Base-by-base conservation (phyloP, 1,284 basidiomycete genomes). In the Hemileia vastatrix region DNA sequence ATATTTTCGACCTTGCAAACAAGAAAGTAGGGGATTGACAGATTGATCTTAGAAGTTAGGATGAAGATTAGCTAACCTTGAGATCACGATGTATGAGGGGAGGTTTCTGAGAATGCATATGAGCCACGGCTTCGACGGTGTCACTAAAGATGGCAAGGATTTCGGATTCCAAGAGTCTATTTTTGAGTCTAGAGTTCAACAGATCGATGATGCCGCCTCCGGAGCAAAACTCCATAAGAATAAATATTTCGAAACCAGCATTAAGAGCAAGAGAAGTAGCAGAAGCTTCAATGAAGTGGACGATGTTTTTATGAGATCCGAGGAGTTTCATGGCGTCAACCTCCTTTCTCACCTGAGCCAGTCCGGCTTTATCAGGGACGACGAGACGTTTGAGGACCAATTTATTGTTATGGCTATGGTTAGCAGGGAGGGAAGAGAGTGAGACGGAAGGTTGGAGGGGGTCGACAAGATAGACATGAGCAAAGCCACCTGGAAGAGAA, bases 141-240 rank as follows among this genome's bases (percentile, higher is more conserved):
- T 75, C 73, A 40, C 66, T 67, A 76, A 99, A 98, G 73, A 99
- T 97, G 76, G 92, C 90, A 54, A 99, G 82, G 71, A 99, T 97
- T 77, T 99, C 95, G 27, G 85, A 82, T 77, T 98, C 95, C 1
- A 89, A 90, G 51, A 98, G 81, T 23, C 95, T 84, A 76, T 97
- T 90, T 55, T 93, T 84, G 44, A 98, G 81, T 54, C 94, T 83
- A 69, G 92, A 85, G 77, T 99, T 99, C 86, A 99, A 90, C 84
- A 98, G 90, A 78, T 98, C 95, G 77, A 99, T 97, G 70, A 98
- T 95, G 44, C 95, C 95, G 24, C 95, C 95, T 49, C 92, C 85
- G 6, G 83, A 71, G 76, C 92, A 96, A 77, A 86, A 96, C 77
- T 99, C 95, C 95, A 99, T 99, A 65, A 99, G 82, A 74, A 99